phyloP scores from a whole-genome alignment of 1,139 yeast genomes.

The Kurtzmaniella natalensis region DNA sequence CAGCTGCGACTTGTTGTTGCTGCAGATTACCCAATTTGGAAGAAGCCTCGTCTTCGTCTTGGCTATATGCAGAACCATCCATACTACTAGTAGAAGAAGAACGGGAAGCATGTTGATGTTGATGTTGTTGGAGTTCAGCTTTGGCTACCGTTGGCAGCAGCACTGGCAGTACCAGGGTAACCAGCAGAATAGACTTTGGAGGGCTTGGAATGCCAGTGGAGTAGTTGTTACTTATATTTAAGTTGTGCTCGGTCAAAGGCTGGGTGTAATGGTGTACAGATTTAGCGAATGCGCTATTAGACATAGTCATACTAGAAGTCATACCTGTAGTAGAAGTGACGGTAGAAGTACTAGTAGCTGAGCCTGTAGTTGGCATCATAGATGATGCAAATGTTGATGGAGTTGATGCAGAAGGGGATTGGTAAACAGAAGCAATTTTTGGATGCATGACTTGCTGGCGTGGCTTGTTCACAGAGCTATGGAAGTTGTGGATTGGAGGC shows the following conservation, averaged over 20 bases:
- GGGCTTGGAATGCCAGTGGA: slow-evolving; percentile 8
- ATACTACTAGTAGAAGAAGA: slow-evolving; percentile 1
- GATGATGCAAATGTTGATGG: too few relatives aligned
- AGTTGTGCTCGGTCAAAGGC: slow-evolving; percentile 9
- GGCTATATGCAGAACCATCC: slow-evolving; percentile 2
- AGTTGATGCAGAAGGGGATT: not conserved
- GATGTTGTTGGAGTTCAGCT: slow-evolving; percentile 9
- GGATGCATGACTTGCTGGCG: slow-evolving; percentile 7
- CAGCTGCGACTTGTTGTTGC: slow-evolving; percentile 6
- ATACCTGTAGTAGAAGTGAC: too few relatives aligned
- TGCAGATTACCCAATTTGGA: not conserved
- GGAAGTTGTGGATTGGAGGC: slow-evolving; percentile 5
- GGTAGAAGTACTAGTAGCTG: too few relatives aligned
- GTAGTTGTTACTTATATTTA: slow-evolving; percentile 4
- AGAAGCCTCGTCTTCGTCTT: slow-evolving; percentile 2
- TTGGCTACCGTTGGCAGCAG: slow-evolving; percentile 6
- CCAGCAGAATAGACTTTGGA: slow-evolving; percentile 6
- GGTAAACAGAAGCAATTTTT: not conserved
- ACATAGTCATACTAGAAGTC: too few relatives aligned
- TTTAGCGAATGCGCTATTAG: too few relatives aligned
- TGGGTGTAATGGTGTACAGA: slow-evolving; percentile 1
- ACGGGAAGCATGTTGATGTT: slow-evolving; percentile 2
- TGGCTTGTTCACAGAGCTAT: slow-evolving; percentile 2
- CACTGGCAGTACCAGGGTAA: slow-evolving; percentile 6
- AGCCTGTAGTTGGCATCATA: too few relatives aligned